Evolutionary conservation across 2,329 filamentous ascomycete genomes (phyloP).

Genomic region (Colletotrichum caudatum): DNA sequence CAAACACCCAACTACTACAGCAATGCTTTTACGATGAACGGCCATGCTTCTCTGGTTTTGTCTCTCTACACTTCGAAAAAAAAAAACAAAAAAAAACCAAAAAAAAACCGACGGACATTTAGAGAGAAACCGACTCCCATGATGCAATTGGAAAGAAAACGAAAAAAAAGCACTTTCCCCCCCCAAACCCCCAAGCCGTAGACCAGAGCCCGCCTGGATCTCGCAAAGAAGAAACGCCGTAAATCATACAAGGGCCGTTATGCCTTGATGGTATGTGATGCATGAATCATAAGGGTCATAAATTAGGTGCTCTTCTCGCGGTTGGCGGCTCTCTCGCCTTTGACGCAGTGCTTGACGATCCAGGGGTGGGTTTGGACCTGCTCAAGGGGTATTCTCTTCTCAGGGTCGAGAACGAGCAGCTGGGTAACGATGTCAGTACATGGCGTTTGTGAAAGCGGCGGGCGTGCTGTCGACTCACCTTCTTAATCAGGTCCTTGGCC

Average conservation of each 20-base stretch:
- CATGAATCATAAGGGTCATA: conserved; percentile 41
- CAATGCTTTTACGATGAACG: conserved; percentile 32
- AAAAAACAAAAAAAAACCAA: not conserved
- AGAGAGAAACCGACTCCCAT: conserved; percentile 41
- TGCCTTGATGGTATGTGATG: conserved; percentile 41
- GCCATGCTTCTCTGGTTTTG: conserved; percentile 29
- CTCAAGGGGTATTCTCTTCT: conserved; percentile 91
- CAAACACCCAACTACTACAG: conserved; percentile 9
- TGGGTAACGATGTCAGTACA: conserved; percentile 52
- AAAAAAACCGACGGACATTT: conserved; percentile 27
- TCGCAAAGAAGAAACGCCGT: conserved; percentile 41
- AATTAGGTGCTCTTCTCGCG: conserved; percentile 58
- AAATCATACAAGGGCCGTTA: conserved; percentile 42
- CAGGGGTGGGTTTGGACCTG: conserved; percentile 92
- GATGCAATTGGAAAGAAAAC: conserved; percentile 46
- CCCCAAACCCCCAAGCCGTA: conserved; percentile 38
- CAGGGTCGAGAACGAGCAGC: conserved; percentile 91
- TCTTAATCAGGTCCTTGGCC: conserved; percentile 92
- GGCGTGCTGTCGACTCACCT: conserved; percentile 63
- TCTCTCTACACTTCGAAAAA: conserved; percentile 23
- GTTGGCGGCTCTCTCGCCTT: conserved; percentile 66
- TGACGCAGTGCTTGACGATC: conserved; percentile 94
- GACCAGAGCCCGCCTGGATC: conserved; percentile 42
- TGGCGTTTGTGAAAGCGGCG: not conserved
- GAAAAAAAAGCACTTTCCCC: not conserved